Base-by-base conservation (phyloP, 2,329 filamentous ascomycete species). In the Penicillium sp. region DNA sequence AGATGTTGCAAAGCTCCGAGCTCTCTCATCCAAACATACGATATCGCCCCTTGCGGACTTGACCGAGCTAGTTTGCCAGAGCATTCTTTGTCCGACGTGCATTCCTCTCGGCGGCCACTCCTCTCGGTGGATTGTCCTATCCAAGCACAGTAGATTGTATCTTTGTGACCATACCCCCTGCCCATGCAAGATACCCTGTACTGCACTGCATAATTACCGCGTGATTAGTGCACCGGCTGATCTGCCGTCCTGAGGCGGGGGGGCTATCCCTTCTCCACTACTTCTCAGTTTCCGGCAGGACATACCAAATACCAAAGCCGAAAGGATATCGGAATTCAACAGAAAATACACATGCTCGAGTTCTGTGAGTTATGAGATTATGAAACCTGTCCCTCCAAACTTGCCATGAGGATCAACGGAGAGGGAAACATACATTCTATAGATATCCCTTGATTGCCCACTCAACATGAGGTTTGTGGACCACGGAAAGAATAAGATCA, bases 11-110 rank as follows among this genome's bases (percentile, higher is more conserved):
- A 10, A 29, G 27, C 27, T 10, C 9, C 27, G 2, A 4, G 9
- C 9, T 29, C 2, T 29, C 27, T 29, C 9, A 10, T 29, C 13
- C 7, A 15, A 23, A 33, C 19, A 19, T 31, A 23, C 17, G 6
- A 31, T 52, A 29, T 29, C 29, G 19, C 51, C 42, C 50, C 51
- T 54, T 54, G 33, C 33, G 23, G 27, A 29, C 27, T 47, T 42
- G 17, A n/a, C 35, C 23, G 15, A 10, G 13, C 19, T 5, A 5
- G 13, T 19, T 17, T 6, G 10, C 15, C 12, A 7, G 17, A 27
- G 23, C 51, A 54, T 47, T 47, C 41, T 43, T 23, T 9, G n/a
- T 35, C 40, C n/a, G 17, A 17, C 13, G 8, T 54, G 13, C 41
- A 47, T 38, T 47, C 46, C 31, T 37, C 25, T n/a, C 42, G 17